Base-by-base conservation (phyloP, 345 rosid species). In the Moringa oleifera region DNA sequence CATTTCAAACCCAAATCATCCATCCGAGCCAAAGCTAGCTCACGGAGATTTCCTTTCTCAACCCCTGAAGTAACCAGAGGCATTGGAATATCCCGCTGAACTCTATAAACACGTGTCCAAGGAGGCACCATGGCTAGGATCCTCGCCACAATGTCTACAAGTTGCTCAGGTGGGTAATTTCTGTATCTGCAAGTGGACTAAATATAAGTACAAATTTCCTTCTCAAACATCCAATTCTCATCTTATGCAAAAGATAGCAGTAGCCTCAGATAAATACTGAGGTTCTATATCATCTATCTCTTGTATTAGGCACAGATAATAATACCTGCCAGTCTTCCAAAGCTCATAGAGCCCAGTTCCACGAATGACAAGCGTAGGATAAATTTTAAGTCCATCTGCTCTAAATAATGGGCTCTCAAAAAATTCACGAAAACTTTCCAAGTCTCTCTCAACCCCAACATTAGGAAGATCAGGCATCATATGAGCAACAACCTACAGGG, bases 401-500 rank as follows among this genome's bases (percentile, higher is more conserved):
- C 99, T 81, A 77, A 95, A 95, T 9, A 55, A 85, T 46, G 96
- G 99, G 75, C 95, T 88, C 80, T 95, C 97, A 10, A 95, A 95
- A 77, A 95, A 95, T 83, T 91, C 99, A 67, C 73, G 70, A 66
- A 95, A 95, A 71, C 97, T 91, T 81, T 89, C 97, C 83, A 91
- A 61, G 77, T 91, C 97, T 73, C 99, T 87, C 84, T 91, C 95
- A 67, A 91, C 87, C 33, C 97, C 97, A 75, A 95, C 99, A 79
- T 91, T 95, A 18, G 99, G 97, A 65, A 95, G 99, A 79, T 95
- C 97, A 19, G 97, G 96, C 97, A 91, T 95, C 99, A 95, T 89
- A 72, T 95, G 97, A 58, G 99, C 97, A 79, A 95, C 99, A 74
- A 91, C 95, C 99, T 95, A 73, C 21, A 80, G 52, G 24, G 41